phyloP scores from a whole-genome alignment of 352 stramenopile species.

The Phytophthora gonapodyides region DNA sequence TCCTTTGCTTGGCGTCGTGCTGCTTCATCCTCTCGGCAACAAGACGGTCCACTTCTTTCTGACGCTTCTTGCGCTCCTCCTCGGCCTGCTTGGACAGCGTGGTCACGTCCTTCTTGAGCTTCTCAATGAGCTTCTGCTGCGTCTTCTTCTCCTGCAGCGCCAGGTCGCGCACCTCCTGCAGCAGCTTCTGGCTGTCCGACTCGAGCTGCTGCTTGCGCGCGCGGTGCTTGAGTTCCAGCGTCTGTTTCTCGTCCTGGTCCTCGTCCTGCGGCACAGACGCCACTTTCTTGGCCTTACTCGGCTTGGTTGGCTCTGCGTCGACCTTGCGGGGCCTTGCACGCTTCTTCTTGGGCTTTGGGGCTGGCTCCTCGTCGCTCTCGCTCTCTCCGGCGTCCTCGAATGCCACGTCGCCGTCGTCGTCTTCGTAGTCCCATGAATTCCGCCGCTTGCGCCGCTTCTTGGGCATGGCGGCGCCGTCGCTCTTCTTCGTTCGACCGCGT shows the following conservation, averaged over 20 bases:
- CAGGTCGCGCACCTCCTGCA: slow-evolving; percentile 62
- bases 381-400: slow-evolving; percentile 26
- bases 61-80: slow-evolving; percentile 47
- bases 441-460: slow-evolving; percentile 29
- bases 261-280: slow-evolving; percentile 3
- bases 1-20: slow-evolving; percentile 41
- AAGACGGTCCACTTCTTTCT: slow-evolving; percentile 53
- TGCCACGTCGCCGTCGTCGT: slow-evolving; percentile 35
- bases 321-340: slow-evolving; percentile 12
- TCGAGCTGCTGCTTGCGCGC: slow-evolving; percentile 64
- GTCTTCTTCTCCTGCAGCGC: slow-evolving; percentile 71
- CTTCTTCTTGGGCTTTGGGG: slow-evolving; percentile 32
- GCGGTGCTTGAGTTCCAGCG: slow-evolving; percentile 52
- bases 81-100: slow-evolving; percentile 61
- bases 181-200: slow-evolving; percentile 62
- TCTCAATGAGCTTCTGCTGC: slow-evolving; percentile 73
- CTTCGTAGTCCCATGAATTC: slow-evolving; percentile 39
- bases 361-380: slow-evolving; percentile 29
- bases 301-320: background rate
- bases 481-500: slow-evolving; percentile 10
- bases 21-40: slow-evolving; percentile 50
- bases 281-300: slow-evolving; percentile 27
- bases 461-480: background rate
- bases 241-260: slow-evolving; percentile 2
- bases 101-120: slow-evolving; percentile 68